phyloP scores from a whole-genome alignment of 2,329 filamentous ascomycete species.

The Zymoseptoria tritici region DNA sequence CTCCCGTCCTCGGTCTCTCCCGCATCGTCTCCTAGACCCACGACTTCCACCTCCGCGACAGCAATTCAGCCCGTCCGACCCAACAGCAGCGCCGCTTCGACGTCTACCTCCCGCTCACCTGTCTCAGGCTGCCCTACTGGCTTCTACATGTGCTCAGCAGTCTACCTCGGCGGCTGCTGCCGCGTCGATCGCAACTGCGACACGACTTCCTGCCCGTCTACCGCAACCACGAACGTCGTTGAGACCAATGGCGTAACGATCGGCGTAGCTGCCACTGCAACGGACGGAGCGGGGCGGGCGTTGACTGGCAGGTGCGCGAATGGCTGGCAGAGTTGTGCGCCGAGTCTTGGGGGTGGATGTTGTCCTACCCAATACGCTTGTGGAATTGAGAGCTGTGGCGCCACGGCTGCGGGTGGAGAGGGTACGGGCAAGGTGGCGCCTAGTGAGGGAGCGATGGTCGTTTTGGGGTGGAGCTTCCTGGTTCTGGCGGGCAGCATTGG shows the following conservation, averaged over 20 bases:
- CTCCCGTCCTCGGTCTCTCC: conserved; percentile 31
- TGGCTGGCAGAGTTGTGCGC: conserved; percentile 71
- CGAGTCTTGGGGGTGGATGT: conserved; percentile 65
- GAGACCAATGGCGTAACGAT: conserved; percentile 60
- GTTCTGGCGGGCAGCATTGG: conserved; percentile 27
- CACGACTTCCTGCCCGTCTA: conserved; percentile 66
- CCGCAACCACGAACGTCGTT: conserved; percentile 56
- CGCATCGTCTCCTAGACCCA: conserved; percentile 37
- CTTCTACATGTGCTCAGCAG: conserved; percentile 84
- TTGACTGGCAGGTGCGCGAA: conserved; percentile 53
- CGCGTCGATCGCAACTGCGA: conserved; percentile 79
- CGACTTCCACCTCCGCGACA: conserved; percentile 28
- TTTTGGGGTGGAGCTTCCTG: conserved; percentile 27
- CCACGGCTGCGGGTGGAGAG: conserved; percentile 46
- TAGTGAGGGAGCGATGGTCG: conserved; percentile 27
- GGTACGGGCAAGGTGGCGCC: conserved; percentile 42
- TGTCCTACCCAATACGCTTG: conserved; percentile 73
- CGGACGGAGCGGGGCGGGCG: conserved; percentile 21
- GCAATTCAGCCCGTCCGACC: conserved; percentile 37
- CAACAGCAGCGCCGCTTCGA: conserved; percentile 27
- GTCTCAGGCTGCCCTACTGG: conserved; percentile 65
- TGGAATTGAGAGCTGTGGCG: conserved; percentile 62
- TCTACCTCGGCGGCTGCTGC: conserved; percentile 77
- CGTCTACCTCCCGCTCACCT: conserved; percentile 17
- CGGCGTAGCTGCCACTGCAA: conserved; percentile 51